phyloP scores from a whole-genome alignment of 805 yeast genomes.

The Yamadazyma paraphyllophila region DNA sequence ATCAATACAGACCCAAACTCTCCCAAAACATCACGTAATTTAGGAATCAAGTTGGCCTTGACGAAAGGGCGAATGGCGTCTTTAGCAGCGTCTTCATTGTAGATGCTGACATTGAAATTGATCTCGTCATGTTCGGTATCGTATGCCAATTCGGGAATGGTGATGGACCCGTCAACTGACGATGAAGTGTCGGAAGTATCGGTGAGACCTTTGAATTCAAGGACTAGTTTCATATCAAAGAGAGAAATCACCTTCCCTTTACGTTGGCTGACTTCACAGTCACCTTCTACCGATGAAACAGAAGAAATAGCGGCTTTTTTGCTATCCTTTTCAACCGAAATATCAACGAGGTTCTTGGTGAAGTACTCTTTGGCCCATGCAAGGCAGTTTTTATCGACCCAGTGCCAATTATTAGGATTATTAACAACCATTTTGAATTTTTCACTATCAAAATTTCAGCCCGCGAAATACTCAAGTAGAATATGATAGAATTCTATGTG shows the following conservation, averaged over 20 bases:
- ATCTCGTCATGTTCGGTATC: conserved; percentile 84
- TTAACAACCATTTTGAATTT: conserved; percentile 71
- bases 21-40: conserved; percentile 57
- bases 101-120: conserved; percentile 75
- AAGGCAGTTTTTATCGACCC: conserved; percentile 97
- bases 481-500: too few species aligned
- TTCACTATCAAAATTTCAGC: too few species aligned
- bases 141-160: conserved; percentile 90
- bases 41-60: conserved; percentile 59
- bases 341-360: conserved; percentile 53
- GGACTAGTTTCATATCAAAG: conserved; percentile 72
- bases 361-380: conserved; percentile 87
- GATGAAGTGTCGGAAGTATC: conserved; percentile 31
- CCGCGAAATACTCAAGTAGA: too few species aligned
- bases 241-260: conserved; percentile 94
- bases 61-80: conserved; percentile 54
- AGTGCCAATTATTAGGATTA: conserved; percentile 99
- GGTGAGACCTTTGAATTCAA: conserved; percentile 58
- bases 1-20: conserved; percentile 80
- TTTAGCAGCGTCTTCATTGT: conserved; percentile 46
- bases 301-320: conserved; percentile 35
- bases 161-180: conserved; percentile 64
- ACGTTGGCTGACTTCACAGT: conserved; percentile 94
- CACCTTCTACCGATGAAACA: conserved; percentile 78
- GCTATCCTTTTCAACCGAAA: conserved; percentile 36